Evolutionary conservation across 2,329 filamentous ascomycete genomes (phyloP).

Genomic region (Dothistroma pini): DNA sequence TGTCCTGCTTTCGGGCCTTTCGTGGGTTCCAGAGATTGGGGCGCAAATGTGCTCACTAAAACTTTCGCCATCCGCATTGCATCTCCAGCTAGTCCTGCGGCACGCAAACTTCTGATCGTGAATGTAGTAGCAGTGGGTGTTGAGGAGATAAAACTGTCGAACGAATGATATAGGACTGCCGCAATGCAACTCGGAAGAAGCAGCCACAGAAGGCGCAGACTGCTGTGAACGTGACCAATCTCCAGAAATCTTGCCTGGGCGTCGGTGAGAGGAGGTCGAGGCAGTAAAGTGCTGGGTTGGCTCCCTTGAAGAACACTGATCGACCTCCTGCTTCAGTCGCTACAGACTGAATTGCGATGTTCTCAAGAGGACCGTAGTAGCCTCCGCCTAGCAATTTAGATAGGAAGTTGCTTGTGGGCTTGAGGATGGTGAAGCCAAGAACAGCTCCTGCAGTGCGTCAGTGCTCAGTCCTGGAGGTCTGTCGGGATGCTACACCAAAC

Average conservation of each 20-base stretch:
- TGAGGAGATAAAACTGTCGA: conserved; percentile 57
- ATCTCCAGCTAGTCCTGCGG: conserved; percentile 47
- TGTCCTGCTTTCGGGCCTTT: too few relatives aligned
- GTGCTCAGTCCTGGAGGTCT: neutral
- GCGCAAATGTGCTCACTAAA: conserved; percentile 49
- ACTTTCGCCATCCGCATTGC: conserved; percentile 57
- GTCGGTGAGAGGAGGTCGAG: conserved; percentile 48
- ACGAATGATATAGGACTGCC: conserved; percentile 64
- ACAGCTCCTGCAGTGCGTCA: conserved; percentile 40
- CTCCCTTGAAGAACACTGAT: conserved; percentile 55
- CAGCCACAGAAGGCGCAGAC: conserved; percentile 61
- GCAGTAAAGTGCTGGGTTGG: conserved; percentile 58
- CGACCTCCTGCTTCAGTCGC: conserved; percentile 58
- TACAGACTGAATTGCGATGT: conserved; percentile 56
- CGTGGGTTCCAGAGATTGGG: too few relatives aligned
- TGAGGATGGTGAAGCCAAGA: conserved; percentile 51
- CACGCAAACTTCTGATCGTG: conserved; percentile 60
- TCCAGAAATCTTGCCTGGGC: conserved; percentile 54
- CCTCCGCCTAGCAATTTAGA: conserved; percentile 44
- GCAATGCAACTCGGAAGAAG: conserved; percentile 58
- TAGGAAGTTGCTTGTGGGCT: conserved; percentile 25
- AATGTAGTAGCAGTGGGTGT: conserved; percentile 57
- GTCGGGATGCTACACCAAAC: conserved; percentile 26
- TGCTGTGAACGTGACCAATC: conserved; percentile 57
- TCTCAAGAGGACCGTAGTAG: conserved; percentile 57